phyloP scores from a whole-genome alignment of 371 early-diverging fungal species.

The Mucor velutinosus region DNA sequence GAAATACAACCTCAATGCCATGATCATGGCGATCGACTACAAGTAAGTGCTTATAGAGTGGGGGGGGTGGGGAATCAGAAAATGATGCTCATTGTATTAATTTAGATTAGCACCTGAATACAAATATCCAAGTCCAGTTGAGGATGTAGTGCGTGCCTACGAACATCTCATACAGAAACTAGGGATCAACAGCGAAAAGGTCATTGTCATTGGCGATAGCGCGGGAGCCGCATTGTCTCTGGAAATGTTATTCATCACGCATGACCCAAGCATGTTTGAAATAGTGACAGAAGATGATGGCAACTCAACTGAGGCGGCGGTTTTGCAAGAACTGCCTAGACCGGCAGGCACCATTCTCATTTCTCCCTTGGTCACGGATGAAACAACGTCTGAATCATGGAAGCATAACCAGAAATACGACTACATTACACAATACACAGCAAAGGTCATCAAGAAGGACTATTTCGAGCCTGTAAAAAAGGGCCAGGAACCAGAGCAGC shows the following conservation, averaged over 20 bases:
- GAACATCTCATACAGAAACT: slow-evolving; percentile 35
- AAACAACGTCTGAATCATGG: slow-evolving; percentile 48
- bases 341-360: slow-evolving; percentile 46
- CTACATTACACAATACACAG: slow-evolving; percentile 51
- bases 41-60: background rate
- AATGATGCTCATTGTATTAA: background rate
- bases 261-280: slow-evolving; percentile 53
- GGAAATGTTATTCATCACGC: slow-evolving; percentile 52
- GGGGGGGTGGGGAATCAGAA: background rate
- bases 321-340: slow-evolving; percentile 39
- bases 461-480: slow-evolving; percentile 32
- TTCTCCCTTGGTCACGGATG: slow-evolving; percentile 52
- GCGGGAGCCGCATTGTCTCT: slow-evolving; percentile 47
- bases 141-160: slow-evolving; percentile 51
- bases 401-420: slow-evolving; percentile 44
- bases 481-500: slow-evolving; percentile 18
- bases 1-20: slow-evolving; percentile 36
- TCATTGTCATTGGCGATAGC: slow-evolving; percentile 44
- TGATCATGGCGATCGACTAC: slow-evolving; percentile 55
- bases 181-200: slow-evolving; percentile 29
- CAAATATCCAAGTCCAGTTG: slow-evolving; percentile 49
- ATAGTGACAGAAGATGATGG: slow-evolving; percentile 37
- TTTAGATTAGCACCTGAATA: slow-evolving; percentile 49
- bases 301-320: slow-evolving; percentile 18
- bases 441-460: slow-evolving; percentile 50